A percentile compares a stretch with the other conserved stretches of the same genome.
Conservation (phyloP, 2,329 filamentous ascomycete genomes). For the Ascochyta koolunga region DNA sequence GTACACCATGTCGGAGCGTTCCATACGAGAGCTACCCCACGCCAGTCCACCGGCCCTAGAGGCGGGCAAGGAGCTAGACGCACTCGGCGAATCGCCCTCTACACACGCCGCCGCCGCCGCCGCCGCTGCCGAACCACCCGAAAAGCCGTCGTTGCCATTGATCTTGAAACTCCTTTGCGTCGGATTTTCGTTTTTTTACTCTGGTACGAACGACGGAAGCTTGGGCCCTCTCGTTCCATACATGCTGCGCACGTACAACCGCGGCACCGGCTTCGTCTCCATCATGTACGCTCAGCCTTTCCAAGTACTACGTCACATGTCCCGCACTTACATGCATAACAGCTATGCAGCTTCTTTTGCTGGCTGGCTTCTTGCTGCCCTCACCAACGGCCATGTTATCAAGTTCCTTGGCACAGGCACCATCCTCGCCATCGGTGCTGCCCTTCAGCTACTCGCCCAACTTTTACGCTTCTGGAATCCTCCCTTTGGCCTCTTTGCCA, state of each 20-base stretch:
- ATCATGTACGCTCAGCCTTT: conserved; percentile 54
- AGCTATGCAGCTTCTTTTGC: conserved; percentile 55
- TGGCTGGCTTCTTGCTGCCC: conserved; percentile 65
- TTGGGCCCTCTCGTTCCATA: conserved; percentile 69
- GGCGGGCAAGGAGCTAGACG: too few species aligned
- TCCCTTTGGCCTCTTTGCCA: conserved; percentile 62
- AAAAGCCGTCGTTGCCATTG: too few species aligned
- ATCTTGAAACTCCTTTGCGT: conserved; percentile 9
- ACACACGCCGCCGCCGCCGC: too few species aligned
- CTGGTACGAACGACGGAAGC: conserved; percentile 69
- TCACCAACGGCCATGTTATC: conserved; percentile 61
- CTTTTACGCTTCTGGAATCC: conserved; percentile 62
- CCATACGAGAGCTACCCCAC: too few species aligned
- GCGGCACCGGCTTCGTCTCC: conserved; percentile 55
- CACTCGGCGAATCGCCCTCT: too few species aligned
- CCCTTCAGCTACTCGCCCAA: conserved; percentile 61
- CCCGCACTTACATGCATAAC: conserved; percentile 8
- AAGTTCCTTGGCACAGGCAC: conserved; percentile 62
- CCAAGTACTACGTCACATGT: too few species aligned
- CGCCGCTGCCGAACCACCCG: too few species aligned
- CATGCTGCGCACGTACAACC: conserved; percentile 62
- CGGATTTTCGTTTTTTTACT: conserved; percentile 68
- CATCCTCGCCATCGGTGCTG: conserved; percentile 63
- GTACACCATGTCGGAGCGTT: too few species aligned
- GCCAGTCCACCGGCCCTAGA: too few species aligned